Base-by-base conservation (phyloP, 2,329 filamentous ascomycete genomes). In the Penicillium oxalicum region DNA sequence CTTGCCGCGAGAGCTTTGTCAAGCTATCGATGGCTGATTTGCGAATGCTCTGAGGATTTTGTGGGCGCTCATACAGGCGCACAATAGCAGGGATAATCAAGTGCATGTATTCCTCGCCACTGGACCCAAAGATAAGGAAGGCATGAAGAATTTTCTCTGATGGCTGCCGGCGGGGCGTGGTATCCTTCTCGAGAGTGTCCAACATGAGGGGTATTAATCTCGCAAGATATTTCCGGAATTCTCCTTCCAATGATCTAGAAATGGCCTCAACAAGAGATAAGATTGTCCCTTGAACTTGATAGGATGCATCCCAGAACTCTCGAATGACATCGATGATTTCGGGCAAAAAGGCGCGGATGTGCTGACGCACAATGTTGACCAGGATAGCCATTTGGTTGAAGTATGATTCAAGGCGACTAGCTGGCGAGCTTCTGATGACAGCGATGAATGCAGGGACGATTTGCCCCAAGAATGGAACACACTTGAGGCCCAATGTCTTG, bases 31-130 rank as follows among this genome's bases (percentile, higher is more conserved):
- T 97, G 0, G 91, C 91, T 25, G 84, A 83, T 68, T 90, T 94
- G 45, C 89, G 81, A 41, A 96, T 82, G 50, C 85, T 85, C 1
- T 81, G 75, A 6, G 90, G 89, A 54, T 94, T 88, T 9, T 86
- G 84, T 29, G 86, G 81, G 63, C 89, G 94, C 66, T 98, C 91
- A 62, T 98, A 97, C 42, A 95, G 87, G 39, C 87, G 84, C 7
- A 98, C 91, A 61, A 98, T 90, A 33, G 95, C 89, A 0, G 93
- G 93, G 44, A 98, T 88, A 57, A 99, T 97, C 45, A 98, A 77
- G 66, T 98, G 93, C 93, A 98, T 98, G 68, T 98, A 98, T 67
- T 98, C 93, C 66, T 98, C 93, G 9, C 87, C 88, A 62, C 91
- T 97, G 0, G 91, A 86, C 1, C 94, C 94, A 65, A 98, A 98